These are phyloP conservation scores for Podila epicladia DNA, from an alignment of 192 early-diverging fungal species.

Conservation along the genomic window DNA sequence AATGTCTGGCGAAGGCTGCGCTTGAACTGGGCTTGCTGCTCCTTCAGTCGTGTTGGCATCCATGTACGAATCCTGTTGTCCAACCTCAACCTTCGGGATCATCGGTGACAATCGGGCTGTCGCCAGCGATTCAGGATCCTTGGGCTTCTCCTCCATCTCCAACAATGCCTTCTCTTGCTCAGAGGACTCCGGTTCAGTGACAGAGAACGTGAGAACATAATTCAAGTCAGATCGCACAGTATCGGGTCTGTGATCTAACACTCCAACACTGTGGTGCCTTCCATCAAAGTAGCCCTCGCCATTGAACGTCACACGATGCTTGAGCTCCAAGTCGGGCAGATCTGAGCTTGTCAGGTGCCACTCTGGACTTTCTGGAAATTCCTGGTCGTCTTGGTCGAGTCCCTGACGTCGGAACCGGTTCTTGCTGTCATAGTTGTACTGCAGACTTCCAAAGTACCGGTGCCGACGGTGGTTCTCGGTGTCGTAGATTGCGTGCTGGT, in stretches of 20 bases:
- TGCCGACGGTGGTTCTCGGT: background rate
- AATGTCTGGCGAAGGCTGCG: background rate
- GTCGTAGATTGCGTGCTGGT: conserved; percentile 23
- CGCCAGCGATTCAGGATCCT: background rate
- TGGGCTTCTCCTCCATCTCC: background rate
- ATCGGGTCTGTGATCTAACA: background rate
- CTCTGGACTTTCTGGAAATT: conserved; percentile 20
- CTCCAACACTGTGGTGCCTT: background rate
- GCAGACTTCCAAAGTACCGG: conserved; percentile 8
- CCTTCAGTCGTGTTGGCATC: background rate
- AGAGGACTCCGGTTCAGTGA: background rate
- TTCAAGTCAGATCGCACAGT: background rate
- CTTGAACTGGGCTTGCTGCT: background rate
- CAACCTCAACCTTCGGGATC: background rate
- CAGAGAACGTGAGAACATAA: background rate
- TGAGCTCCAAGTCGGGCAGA: conserved; percentile 9
- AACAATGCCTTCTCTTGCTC: too few relatives aligned
- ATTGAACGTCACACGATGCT: background rate
- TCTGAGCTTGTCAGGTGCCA: conserved; percentile 24
- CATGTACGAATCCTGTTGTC: background rate
- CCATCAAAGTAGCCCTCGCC: background rate
- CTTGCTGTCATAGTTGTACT: conserved; percentile 15
- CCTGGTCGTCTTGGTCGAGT: background rate
- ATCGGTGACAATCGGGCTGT: background rate
- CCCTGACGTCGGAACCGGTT: background rate